These are phyloP conservation scores for Brachypodium distachyon DNA, from an alignment of 202 grass and related monocot species.

Conservation along the genomic window DNA sequence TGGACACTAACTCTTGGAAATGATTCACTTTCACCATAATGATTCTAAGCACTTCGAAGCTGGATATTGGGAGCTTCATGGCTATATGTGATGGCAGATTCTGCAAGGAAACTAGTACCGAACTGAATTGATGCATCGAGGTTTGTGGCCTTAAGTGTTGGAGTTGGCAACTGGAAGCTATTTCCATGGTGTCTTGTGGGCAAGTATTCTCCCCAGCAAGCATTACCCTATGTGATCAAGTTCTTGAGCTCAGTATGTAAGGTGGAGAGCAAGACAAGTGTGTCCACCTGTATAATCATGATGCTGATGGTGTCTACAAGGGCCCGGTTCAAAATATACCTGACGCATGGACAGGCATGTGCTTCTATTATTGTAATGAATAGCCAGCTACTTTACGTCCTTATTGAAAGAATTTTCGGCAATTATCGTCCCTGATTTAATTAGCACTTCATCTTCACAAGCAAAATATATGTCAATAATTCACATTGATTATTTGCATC, in stretches of 20 bases:
- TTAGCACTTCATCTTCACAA: not conserved
- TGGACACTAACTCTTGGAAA: not conserved
- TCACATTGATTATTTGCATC: no score
- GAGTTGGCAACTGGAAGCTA: not conserved
- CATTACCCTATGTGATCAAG: not conserved
- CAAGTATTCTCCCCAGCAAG: not conserved
- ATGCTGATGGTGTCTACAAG: conserved; percentile 1
- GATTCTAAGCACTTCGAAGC: not conserved
- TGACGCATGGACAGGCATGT: conserved; percentile 18
- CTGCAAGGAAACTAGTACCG: not conserved
- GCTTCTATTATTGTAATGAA: not conserved
- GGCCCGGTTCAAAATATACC: not conserved
- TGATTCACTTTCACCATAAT: conserved; percentile 8
- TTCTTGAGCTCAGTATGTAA: not conserved
- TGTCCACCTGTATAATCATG: not conserved
- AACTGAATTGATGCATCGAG: conserved; percentile 1
- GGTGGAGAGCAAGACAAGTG: conserved; percentile 12
- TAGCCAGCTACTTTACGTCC: not conserved
- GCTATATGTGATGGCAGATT: not conserved
- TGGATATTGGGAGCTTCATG: not conserved
- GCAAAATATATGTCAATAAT: not conserved
- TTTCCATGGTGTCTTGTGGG: not conserved
- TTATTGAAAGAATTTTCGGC: not conserved
- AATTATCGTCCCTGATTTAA: conserved; percentile 3
- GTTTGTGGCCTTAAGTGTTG: not conserved